A percentile compares a stretch with the other conserved stretches of the same genome.
Evolutionary conservation across 495 filamentous ascomycete species (phyloP).

Genomic region (Annulohypoxylon moriforme): DNA sequence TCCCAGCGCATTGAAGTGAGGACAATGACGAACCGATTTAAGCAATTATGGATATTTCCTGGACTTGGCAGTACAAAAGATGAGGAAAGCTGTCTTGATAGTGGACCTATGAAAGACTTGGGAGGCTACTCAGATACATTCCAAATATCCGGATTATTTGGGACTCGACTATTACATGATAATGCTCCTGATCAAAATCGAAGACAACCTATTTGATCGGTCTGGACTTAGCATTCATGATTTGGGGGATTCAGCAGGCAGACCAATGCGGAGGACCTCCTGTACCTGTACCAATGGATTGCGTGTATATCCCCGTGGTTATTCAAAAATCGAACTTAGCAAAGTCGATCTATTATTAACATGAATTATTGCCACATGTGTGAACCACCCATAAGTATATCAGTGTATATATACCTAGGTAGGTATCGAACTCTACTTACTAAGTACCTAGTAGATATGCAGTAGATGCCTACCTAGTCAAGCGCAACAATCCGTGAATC

Average conservation of each 20-base stretch:
- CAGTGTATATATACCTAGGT: background rate
- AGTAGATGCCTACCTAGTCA: too few relatives aligned
- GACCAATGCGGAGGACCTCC: background rate
- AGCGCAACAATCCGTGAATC: too few relatives aligned
- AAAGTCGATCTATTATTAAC: background rate
- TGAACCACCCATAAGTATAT: background rate
- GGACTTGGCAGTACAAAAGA: background rate
- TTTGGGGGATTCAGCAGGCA: background rate
- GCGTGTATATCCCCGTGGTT: background rate
- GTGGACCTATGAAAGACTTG: background rate
- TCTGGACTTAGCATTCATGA: background rate
- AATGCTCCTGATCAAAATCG: background rate
- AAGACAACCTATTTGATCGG: background rate
- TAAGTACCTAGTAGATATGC: too few relatives aligned
- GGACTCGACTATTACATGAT: background rate
- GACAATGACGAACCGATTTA: background rate
- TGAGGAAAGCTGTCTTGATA: slow-evolving; percentile 3
- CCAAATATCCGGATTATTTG: background rate
- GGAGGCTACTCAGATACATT: background rate
- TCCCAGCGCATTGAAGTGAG: slow-evolving; percentile 29
- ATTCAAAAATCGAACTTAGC: background rate
- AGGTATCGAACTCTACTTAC: background rate
- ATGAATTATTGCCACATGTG: background rate
- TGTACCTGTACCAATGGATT: background rate
- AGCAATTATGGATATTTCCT: background rate